Percentiles rank a stretch among this genome's conserved stretches.
phyloP scores from a whole-genome alignment of 2,329 filamentous ascomycete genomes.

The Raffaelea albimanens region DNA sequence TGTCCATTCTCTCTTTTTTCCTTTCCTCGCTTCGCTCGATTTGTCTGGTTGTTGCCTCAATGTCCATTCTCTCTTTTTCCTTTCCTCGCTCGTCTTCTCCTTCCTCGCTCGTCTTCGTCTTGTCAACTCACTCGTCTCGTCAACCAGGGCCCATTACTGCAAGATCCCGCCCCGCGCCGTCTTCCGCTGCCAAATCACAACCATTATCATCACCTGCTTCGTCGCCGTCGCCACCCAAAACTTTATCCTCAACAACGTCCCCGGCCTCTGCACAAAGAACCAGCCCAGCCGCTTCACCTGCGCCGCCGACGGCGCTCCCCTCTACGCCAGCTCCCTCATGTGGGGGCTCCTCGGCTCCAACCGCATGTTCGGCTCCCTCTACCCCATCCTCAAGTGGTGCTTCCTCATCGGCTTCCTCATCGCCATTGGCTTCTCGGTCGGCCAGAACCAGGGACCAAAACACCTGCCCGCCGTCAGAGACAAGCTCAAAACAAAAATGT shows the following conservation, averaged over 20 bases:
- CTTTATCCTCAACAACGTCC: slow-evolving; percentile 29
- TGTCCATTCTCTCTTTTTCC: too few relatives aligned
- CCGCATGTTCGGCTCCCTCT: slow-evolving; percentile 30
- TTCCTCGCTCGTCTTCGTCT: too few relatives aligned
- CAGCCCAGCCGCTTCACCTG: slow-evolving; percentile 22
- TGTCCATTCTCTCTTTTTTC: too few relatives aligned
- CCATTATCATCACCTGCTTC: slow-evolving; percentile 31
- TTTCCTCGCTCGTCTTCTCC: too few relatives aligned
- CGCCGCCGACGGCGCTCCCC: slow-evolving; percentile 19
- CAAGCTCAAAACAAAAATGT: slow-evolving; percentile 20
- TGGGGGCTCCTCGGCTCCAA: slow-evolving; percentile 26
- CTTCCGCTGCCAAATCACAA: slow-evolving; percentile 31
- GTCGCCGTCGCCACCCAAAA: slow-evolving; percentile 30
- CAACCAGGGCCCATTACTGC: slow-evolving; percentile 31
- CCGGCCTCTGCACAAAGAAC: slow-evolving; percentile 17
- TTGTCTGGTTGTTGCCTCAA: too few relatives aligned
- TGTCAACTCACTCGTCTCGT: too few relatives aligned
- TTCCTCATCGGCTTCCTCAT: slow-evolving; percentile 30
- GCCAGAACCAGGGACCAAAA: slow-evolving; percentile 23
- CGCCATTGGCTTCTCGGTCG: slow-evolving; percentile 25
- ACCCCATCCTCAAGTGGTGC: slow-evolving; percentile 34
- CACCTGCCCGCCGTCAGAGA: slow-evolving; percentile 24
- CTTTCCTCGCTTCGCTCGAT: too few relatives aligned
- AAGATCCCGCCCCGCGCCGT: slow-evolving; percentile 31
- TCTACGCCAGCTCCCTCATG: slow-evolving; percentile 23